Conservation (phyloP, 2,329 filamentous ascomycete species). For the Talaromyces amestolkiae region DNA sequence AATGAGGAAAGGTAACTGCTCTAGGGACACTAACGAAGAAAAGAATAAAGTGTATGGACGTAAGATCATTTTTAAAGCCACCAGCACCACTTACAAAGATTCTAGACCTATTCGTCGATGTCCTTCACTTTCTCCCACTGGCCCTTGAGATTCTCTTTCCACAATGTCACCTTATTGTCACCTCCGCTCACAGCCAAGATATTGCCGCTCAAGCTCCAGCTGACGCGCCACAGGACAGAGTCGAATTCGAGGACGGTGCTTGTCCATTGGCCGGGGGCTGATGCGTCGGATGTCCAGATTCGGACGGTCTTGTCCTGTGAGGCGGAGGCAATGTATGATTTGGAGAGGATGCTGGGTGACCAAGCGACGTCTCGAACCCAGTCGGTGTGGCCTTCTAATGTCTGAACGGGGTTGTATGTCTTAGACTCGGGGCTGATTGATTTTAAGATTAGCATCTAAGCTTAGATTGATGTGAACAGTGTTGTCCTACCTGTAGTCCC, state of each 20-base stretch:
- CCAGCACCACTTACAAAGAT: background rate
- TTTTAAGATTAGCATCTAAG: background rate
- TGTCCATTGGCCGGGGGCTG: constrained; percentile 71
- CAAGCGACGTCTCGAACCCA: constrained; percentile 98
- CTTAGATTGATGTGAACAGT: background rate
- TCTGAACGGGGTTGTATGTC: constrained; percentile 52
- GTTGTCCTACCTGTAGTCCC: constrained; percentile 68
- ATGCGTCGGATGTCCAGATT: constrained; percentile 83
- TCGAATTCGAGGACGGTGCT: constrained; percentile 85
- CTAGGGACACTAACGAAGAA: background rate
- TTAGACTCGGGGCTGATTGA: constrained; percentile 48
- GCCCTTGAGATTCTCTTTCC: constrained; percentile 96
- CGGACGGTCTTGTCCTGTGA: constrained; percentile 95
- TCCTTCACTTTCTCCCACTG: constrained; percentile 98
- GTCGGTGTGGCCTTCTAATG: constrained; percentile 79
- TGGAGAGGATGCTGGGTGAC: constrained; percentile 91
- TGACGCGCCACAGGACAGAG: constrained; percentile 88
- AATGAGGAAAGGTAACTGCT: background rate
- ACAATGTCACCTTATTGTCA: constrained; percentile 95
- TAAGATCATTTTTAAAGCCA: constrained; percentile 8
- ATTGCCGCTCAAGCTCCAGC: constrained; percentile 96
- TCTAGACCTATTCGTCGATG: constrained; percentile 69
- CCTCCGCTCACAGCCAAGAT: constrained; percentile 89
- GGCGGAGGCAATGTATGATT: constrained; percentile 93
- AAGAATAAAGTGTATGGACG: background rate